phyloP scores from a whole-genome alignment of 2,329 filamentous ascomycete species.

The Alternaria postmessia region DNA sequence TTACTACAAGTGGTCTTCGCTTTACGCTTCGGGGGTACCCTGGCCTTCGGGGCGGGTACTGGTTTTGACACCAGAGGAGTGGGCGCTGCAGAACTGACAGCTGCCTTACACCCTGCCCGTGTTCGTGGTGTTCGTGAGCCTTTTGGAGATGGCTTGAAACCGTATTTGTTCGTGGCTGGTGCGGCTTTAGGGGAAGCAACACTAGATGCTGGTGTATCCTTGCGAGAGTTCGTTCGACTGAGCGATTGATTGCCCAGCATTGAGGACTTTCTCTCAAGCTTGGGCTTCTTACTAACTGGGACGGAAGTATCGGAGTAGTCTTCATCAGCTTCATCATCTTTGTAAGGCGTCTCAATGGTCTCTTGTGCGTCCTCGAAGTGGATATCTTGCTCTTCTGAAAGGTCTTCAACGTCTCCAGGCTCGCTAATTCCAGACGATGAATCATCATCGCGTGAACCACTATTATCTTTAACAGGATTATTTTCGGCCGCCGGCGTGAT shows the following conservation, averaged over 20 bases:
- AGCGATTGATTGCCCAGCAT: background rate
- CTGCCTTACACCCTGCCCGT: background rate
- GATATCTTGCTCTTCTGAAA: background rate
- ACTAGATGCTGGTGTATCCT: background rate
- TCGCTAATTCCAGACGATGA: background rate
- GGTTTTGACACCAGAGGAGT: background rate
- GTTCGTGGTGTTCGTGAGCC: background rate
- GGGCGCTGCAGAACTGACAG: background rate
- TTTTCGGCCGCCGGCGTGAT: background rate
- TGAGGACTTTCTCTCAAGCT: background rate
- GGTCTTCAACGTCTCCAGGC: background rate
- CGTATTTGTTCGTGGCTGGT: background rate
- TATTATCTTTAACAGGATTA: fast-evolving
- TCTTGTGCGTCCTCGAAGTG: background rate
- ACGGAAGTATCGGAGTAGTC: background rate
- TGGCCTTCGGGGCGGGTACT: background rate
- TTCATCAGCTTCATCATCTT: background rate
- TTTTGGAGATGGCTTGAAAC: background rate
- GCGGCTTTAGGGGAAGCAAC: background rate
- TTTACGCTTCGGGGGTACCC: background rate
- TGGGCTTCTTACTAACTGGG: background rate
- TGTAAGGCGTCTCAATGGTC: background rate
- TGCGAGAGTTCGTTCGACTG: background rate
- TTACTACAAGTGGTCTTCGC: background rate
- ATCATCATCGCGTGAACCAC: background rate